phyloP scores from a whole-genome alignment of 495 filamentous ascomycete genomes.

The Aspergillus campestris region DNA sequence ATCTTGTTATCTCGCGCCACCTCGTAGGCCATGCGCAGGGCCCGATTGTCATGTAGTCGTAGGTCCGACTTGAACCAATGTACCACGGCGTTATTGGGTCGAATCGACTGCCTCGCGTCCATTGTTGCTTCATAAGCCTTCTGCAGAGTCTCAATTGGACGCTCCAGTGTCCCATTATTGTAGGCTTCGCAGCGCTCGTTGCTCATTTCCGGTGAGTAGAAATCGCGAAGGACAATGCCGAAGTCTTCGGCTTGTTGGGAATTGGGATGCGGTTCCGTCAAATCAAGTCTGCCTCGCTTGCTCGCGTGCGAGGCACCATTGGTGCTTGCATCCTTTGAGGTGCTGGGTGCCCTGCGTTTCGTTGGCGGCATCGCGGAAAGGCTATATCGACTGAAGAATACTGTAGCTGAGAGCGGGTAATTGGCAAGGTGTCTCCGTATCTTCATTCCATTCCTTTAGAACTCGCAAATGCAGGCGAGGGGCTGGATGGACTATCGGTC shows the following conservation, averaged over 20 bases:
- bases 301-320: conserved; percentile 5
- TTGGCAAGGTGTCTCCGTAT: too few relatives aligned
- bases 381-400: too few relatives aligned
- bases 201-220: conserved; percentile 80
- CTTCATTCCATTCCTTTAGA: too few relatives aligned
- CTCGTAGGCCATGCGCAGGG: conserved; percentile 56
- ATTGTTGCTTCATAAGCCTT: conserved; percentile 46
- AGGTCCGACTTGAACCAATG: conserved; percentile 92
- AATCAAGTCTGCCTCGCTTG: conserved; percentile 15
- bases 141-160: conserved; percentile 59
- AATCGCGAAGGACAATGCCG: conserved; percentile 67
- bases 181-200: conserved; percentile 67
- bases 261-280: conserved; percentile 26
- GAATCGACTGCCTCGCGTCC: conserved; percentile 31
- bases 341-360: conserved; percentile 21
- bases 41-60: conserved; percentile 65
- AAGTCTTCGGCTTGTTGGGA: conserved; percentile 49
- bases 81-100: conserved; percentile 57
- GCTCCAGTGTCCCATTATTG: conserved; percentile 52
- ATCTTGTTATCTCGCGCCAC: conserved; percentile 55
- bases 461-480: too few relatives aligned
- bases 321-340: not conserved
- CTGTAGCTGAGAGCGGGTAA: too few relatives aligned
- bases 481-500: too few relatives aligned
- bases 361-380: conserved; percentile 17